Evolutionary conservation across 2,329 filamentous ascomycete species (phyloP).

Genomic region (Pestalotiopsis sp.): DNA sequence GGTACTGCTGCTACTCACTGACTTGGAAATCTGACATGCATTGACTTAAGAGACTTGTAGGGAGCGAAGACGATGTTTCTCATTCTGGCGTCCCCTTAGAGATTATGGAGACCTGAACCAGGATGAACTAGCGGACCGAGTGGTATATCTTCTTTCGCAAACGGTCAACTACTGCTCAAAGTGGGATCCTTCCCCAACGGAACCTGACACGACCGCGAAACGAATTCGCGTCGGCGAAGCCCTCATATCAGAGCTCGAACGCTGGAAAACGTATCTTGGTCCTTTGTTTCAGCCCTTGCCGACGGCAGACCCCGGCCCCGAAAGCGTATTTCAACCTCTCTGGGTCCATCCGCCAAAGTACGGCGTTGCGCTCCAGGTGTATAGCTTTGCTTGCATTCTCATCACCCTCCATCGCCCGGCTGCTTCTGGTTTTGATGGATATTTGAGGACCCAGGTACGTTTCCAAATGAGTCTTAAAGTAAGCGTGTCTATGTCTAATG

Average conservation of each 20-base stretch:
- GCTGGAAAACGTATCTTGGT: constrained; percentile 35
- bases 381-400: constrained; percentile 54
- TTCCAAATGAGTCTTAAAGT: neutral
- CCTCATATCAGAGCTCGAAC: constrained; percentile 29
- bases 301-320: constrained; percentile 21
- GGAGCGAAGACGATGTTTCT: constrained; percentile 57
- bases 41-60: constrained; percentile 35
- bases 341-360: constrained; percentile 54
- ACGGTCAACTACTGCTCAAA: constrained; percentile 60
- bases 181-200: constrained; percentile 25
- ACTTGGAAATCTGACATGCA: neutral
- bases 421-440: constrained; percentile 50
- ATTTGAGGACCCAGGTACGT: constrained; percentile 32
- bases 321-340: constrained; percentile 44
- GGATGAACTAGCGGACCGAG: constrained; percentile 55
- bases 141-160: constrained; percentile 58
- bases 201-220: constrained; percentile 12
- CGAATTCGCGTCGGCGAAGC: constrained; percentile 19
- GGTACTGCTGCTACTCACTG: neutral
- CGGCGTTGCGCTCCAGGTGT: constrained; percentile 52
- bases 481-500: neutral
- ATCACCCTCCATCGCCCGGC: constrained; percentile 55
- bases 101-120: constrained; percentile 48
- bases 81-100: constrained; percentile 54
- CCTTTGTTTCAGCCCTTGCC: constrained; percentile 44